A percentile compares a stretch with the other conserved stretches of the same genome.
Evolutionary conservation across 2,329 filamentous ascomycete genomes (phyloP).

Genomic region (Teratosphaeria destructans): DNA sequence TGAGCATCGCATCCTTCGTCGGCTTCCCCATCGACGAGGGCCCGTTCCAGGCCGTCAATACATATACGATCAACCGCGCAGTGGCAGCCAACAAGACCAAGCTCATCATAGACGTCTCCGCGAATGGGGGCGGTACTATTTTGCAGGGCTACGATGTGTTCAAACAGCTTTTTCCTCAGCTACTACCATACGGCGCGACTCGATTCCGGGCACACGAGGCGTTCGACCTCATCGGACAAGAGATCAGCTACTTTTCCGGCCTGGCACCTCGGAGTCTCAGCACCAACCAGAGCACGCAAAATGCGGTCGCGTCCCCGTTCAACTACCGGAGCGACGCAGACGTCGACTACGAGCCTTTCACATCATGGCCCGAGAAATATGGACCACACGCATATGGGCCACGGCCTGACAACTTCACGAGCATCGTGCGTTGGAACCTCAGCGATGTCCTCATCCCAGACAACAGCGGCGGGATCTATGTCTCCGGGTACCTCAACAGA

Average conservation of each 20-base stretch:
- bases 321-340: constrained; percentile 39
- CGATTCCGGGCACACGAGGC: constrained; percentile 42
- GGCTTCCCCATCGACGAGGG: constrained; percentile 19
- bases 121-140: constrained; percentile 50
- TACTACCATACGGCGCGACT: constrained; percentile 39
- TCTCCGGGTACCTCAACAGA: constrained; percentile 42
- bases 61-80: constrained; percentile 32
- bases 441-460: constrained; percentile 32
- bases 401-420: constrained; percentile 47
- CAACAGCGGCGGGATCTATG: constrained; percentile 26
- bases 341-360: constrained; percentile 40
- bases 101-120: constrained; percentile 49
- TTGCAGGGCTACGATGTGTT: constrained; percentile 54
- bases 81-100: constrained; percentile 45
- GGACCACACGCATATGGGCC: constrained; percentile 31
- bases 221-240: constrained; percentile 34
- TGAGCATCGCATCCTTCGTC: constrained; percentile 35
- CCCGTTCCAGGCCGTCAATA: constrained; percentile 32
- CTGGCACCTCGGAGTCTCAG: constrained; percentile 22
- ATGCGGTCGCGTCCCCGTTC: constrained; percentile 32
- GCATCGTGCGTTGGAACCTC: constrained; percentile 43
- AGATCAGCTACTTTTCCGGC: constrained; percentile 26
- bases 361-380: constrained; percentile 37
- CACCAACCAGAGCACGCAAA: constrained; percentile 30
- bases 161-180: constrained; percentile 44